Base-by-base conservation (phyloP, 2,329 filamentous ascomycete species). In the Sporothrix brasiliensis region DNA sequence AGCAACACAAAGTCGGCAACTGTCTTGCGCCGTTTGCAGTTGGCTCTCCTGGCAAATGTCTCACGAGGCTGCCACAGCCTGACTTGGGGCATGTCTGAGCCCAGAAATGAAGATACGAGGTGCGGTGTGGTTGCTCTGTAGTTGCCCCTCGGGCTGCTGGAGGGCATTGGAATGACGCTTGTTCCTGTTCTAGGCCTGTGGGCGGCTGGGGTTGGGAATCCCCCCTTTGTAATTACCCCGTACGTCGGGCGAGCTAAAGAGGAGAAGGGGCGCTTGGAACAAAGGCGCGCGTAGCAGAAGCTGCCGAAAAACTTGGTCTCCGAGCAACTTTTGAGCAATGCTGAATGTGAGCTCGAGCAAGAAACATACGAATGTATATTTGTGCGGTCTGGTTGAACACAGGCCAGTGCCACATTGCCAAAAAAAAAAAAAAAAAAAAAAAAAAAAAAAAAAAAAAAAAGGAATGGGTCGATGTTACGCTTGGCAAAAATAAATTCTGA, bases 71-170 rank as follows among this genome's bases (percentile, higher is more conserved):
- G 63, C 44, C 34, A 21, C 11, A 50, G 5, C 47, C 63, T 39
- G 47, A 47, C 63, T 41, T 19, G 27, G 47, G 47, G 39, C 47
- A 44, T 34, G 63, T 16, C 30, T 27, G 65, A 16, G n/a, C 24
- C 14, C 34, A 68, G 39, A 58, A 68, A 68, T 68, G 66, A 34
- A 58, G 41, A 67, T 54, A 56, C 50, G 50, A 67, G 65, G 65
- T 67, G 49, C 50, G 47, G 49, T 21, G 39, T 39, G 66, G 66
- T 56, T 68, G 66, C 52, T 68, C 50, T 14, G 66, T n/a, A 34
- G 66, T 58, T 68, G 66, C 21, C 52, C 6, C n/a, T 19, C 41
- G 16, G 14, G 52, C 39, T 56, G 56, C 52, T 49, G 7, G 49
- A 54, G 54, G 24, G 39, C 50, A 68, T 19, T 56, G 66, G 66